Base-by-base conservation (phyloP, 129 eudicot species). In the Centaurea solstitialis region DNA sequence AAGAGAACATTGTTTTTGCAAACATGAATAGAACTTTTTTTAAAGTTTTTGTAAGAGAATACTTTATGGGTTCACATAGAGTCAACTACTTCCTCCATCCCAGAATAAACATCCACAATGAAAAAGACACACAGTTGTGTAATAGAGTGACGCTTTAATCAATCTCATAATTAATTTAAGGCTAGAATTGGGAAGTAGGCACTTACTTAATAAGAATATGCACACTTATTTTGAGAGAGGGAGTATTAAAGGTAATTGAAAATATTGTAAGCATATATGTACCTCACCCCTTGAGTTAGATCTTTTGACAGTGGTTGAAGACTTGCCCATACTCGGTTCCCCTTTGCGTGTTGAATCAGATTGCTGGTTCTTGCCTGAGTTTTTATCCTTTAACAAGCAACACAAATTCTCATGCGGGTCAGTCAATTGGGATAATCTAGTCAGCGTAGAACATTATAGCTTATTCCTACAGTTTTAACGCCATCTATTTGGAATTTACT, bases 211-310 rank as follows among this genome's bases (percentile, higher is more conserved):
- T n/a, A 57, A n/a, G 6, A n/a, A 57, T 57, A 21, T 0, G 3
- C 9, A 57, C 65, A 57, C 3, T 57, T 57, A n/a, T 53, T 53
- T 53, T n/a, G 22, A 8, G 22, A n/a, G 23, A 57, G 21, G 22
- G 22, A 57, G 65, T 57, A 64, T 18, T 18, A 5, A 61, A 64
- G 30, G 40, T 20, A 41, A 9, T 6, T 0, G 62, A 12, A 47
- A 1, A 71, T 22, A 38, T n/a, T n/a, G 22, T 3, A 70, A 22
- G 70, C 57, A 24, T 15, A 75, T 80, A 78, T 74, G 65, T 83
- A 90, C 99, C 99, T 94, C 98, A 73, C 80, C 86, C 87, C 87
- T 87, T 59, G 87, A 15, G 80, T 79, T 62, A 39, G 90, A 87
- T 83, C 87, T 90, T 81, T 80, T 90, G 28, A 81, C 91, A 70